Percentiles rank a stretch among this genome's conserved stretches.
Evolutionary conservation across 1,139 yeast genomes (phyloP).

Genomic region (Zygosaccharomyces sapae): DNA sequence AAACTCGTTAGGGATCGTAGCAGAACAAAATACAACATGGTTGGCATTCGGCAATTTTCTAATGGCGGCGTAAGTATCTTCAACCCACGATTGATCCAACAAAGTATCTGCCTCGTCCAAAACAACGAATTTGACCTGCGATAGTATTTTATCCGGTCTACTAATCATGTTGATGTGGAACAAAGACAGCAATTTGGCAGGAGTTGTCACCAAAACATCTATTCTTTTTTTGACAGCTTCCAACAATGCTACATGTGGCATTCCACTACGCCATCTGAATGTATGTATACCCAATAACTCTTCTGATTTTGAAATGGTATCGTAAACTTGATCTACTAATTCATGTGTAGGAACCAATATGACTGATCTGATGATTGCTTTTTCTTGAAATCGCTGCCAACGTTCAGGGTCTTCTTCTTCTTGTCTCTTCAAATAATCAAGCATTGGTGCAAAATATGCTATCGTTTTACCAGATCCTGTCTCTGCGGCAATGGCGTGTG

Average conservation of each 20-base stretch:
- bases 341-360: constrained; percentile 87
- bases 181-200: constrained; percentile 54
- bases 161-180: constrained; percentile 44
- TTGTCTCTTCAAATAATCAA: constrained; percentile 63
- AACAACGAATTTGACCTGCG: constrained; percentile 55
- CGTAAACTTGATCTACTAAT: constrained; percentile 72
- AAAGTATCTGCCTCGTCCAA: constrained; percentile 96
- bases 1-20: constrained; percentile 82
- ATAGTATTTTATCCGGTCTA: constrained; percentile 47
- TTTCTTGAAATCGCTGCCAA: constrained; percentile 37
- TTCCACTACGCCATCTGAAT: constrained; percentile 55
- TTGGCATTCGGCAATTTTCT: constrained; percentile 50
- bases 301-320: constrained; percentile 46
- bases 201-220: constrained; percentile 83
- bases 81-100: constrained; percentile 76
- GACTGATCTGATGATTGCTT: constrained; percentile 58
- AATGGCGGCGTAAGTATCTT: constrained; percentile 59
- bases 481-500: constrained; percentile 86
- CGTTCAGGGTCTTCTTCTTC: constrained; percentile 38
- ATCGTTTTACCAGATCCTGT: constrained; percentile 97
- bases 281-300: constrained; percentile 43
- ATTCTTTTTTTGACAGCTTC: constrained; percentile 50
- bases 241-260: constrained; percentile 48
- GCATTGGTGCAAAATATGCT: constrained; percentile 75
- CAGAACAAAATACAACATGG: constrained; percentile 76